Evolutionary conservation across 371 early-diverging fungal genomes (phyloP), one percentile per base, ranked within the genome.

Genomic region (Rhizomucor miehei): DNA sequence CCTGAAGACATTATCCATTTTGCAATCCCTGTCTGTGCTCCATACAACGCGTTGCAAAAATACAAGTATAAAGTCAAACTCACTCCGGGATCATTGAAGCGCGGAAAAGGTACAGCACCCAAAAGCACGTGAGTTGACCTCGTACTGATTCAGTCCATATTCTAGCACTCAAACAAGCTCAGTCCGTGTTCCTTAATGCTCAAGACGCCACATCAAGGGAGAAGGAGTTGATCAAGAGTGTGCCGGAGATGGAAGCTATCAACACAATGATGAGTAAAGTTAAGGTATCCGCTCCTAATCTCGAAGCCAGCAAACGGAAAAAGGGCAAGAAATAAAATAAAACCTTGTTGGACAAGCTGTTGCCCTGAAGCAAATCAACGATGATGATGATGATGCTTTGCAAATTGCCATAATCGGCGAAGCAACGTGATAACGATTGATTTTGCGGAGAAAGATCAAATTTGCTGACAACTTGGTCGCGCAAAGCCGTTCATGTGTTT

Each of bases 11-110:
- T 82, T 36, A 58, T 97, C 14, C 80, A 86, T 49, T 90, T 85
- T 71, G 94, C 94, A n/a, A 78, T 99, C 17, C 94, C 99, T 1
- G 91, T 99, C 1, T 92, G 95, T 63, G 99, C 97, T 3, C 99
- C 99, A 0, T 99, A 95, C 71, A 63, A 71, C 4, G 80, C 92
- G 1, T 70, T 99, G 14, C 85, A 88, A 21, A 85, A 87, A 51
- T 97, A 89, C 84, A 96, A 94, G 72, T 99, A 93, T 75, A 94
- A 91, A 70, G 91, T 95, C 23, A 98, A 98, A 69, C 72, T 99
- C 41, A 78, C 88, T 0, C 99, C 99, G 3, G 99, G 99, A n/a
- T 69, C 86, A 13, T 69, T 91, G 61, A 99, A 99, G 68, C 94
- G 95, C 75, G 99, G 99, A 51, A 97, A 97, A 77, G 90, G 82